A percentile compares a stretch with the other conserved stretches of the same genome.
Evolutionary conservation across 2,329 filamentous ascomycete species (phyloP).

Genomic region (Gremmenia infestans): DNA sequence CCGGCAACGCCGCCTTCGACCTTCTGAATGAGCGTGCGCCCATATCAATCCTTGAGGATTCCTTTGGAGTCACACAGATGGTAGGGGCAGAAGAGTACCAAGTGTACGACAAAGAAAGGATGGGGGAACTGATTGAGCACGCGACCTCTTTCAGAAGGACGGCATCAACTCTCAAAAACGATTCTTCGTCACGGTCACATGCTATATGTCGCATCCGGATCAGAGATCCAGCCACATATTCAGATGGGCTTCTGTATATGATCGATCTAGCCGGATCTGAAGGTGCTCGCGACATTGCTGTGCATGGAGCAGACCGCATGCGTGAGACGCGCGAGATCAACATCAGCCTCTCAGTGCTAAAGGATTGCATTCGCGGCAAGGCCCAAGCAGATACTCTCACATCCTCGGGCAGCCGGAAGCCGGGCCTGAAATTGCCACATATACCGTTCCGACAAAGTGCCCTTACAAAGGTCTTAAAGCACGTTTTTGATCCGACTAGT

Average conservation of each 20-base stretch:
- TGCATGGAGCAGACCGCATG: conserved; percentile 81
- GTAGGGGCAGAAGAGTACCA: conserved; percentile 39
- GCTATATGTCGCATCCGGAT: conserved; percentile 43
- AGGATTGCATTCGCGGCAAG: conserved; percentile 47
- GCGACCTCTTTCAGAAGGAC: conserved; percentile 47
- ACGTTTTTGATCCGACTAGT: conserved; percentile 66
- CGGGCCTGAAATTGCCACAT: conserved; percentile 55
- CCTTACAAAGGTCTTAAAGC: conserved; percentile 79
- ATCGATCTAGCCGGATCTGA: conserved; percentile 47
- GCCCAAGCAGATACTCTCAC: conserved; percentile 52
- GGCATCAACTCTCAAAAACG: conserved; percentile 41
- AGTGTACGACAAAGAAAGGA: conserved; percentile 41
- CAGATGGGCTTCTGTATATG: conserved; percentile 42
- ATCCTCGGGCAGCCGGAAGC: conserved; percentile 42
- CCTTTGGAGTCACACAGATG: conserved; percentile 40
- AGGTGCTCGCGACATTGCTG: conserved; percentile 76
- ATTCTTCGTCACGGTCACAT: conserved; percentile 44
- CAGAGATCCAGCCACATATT: conserved; percentile 25
- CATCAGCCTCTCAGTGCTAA: conserved; percentile 77
- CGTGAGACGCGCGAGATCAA: conserved; percentile 96
- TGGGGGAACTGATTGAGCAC: conserved; percentile 80
- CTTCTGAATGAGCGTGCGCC: conserved; percentile 39
- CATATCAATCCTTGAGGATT: conserved; percentile 42
- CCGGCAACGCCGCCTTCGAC: conserved; percentile 65
- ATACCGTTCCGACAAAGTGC: conserved; percentile 88